Conservation (phyloP, 2,329 filamentous ascomycete species). For the Aspergillus piperis region DNA sequence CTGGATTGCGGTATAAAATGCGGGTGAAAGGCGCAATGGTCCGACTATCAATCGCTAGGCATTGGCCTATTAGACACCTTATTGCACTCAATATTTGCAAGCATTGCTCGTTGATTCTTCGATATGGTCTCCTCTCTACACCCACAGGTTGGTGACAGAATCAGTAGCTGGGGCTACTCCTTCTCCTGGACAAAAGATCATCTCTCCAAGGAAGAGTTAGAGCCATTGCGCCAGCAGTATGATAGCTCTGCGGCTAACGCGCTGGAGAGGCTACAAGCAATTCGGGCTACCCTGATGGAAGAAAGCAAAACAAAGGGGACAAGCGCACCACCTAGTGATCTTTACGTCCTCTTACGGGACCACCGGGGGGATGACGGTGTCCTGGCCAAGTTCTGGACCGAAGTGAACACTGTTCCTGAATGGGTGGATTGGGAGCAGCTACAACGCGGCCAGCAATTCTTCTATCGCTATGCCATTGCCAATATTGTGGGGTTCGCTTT, state of each 20-base stretch:
- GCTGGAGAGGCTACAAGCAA: conserved; percentile 18
- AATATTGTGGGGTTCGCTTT: conserved; percentile 25
- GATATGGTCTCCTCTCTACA: neutral
- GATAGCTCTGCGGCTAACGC: conserved; percentile 16
- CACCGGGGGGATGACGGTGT: conserved; percentile 58
- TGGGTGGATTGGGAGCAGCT: conserved; percentile 80
- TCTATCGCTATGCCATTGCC: conserved; percentile 68
- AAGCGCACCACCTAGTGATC: conserved; percentile 42
- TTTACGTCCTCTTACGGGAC: conserved; percentile 62
- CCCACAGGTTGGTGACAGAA: conserved; percentile 7
- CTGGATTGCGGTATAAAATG: neutral
- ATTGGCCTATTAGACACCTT: neutral
- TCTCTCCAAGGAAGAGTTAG: conserved; percentile 11
- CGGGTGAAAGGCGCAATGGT: neutral
- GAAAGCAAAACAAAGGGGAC: conserved; percentile 11
- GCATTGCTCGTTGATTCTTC: neutral
- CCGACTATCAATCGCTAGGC: neutral
- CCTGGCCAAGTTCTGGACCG: conserved; percentile 60
- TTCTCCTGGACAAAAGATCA: conserved; percentile 21
- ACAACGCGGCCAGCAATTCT: conserved; percentile 68
- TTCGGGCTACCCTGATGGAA: conserved; percentile 11
- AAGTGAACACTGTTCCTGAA: conserved; percentile 64
- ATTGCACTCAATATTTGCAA: neutral
- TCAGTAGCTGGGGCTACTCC: conserved; percentile 20
- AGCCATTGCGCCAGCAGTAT: conserved; percentile 21